Conservation (phyloP, 1,284 basidiomycete species). For the Prillingera fragicola region DNA sequence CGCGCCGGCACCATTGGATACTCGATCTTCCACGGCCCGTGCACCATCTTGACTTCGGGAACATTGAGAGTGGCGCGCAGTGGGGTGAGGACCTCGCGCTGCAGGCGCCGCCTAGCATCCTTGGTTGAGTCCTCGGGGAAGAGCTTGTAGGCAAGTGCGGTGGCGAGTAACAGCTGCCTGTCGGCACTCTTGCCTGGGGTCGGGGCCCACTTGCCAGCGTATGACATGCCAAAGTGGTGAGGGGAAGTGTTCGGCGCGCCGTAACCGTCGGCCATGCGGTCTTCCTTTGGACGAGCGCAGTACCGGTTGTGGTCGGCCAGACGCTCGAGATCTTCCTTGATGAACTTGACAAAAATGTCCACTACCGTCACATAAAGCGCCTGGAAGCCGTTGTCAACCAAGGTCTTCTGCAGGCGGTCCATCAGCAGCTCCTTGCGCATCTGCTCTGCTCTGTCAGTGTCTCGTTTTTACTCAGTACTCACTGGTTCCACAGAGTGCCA, state of each 20-base stretch:
- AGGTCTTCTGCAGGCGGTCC: conserved; percentile 51
- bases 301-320: conserved; percentile 33
- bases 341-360: conserved; percentile 56
- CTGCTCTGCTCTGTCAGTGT: conserved; percentile 13
- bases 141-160: conserved; percentile 58
- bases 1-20: conserved; percentile 59
- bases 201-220: conserved; percentile 66
- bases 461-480: conserved; percentile 1
- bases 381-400: conserved; percentile 51
- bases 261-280: conserved; percentile 13
- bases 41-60: conserved; percentile 59
- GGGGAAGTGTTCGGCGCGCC: conserved; percentile 19
- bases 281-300: conserved; percentile 28
- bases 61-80: conserved; percentile 52
- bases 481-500: conserved; percentile 17
- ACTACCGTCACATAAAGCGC: conserved; percentile 61
- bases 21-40: conserved; percentile 44
- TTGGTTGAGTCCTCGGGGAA: conserved; percentile 34
- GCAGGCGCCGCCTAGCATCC: conserved; percentile 42
- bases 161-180: conserved; percentile 58
- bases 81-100: conserved; percentile 49
- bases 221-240: conserved; percentile 52
- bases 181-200: conserved; percentile 58
- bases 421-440: conserved; percentile 34
- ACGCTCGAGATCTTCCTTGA: conserved; percentile 52